A percentile compares a stretch with the other conserved stretches of the same genome.
Conservation (phyloP, 768 basidiomycete genomes). For the Leucocoprinus sp. region DNA sequence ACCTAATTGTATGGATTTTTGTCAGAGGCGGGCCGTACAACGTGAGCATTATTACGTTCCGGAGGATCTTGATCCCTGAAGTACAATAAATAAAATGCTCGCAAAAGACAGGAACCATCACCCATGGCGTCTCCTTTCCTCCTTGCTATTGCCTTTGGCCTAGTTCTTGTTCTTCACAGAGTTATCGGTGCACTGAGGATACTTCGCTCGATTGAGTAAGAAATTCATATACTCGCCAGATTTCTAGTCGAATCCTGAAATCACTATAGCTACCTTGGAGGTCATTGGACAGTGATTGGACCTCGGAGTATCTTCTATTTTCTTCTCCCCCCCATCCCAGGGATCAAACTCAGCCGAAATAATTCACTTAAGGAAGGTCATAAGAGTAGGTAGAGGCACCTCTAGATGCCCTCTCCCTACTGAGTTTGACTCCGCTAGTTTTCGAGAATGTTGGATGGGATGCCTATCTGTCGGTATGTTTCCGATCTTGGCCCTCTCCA, state of each 20-base stretch:
- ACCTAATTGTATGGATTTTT: neutral
- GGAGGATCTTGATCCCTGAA: neutral
- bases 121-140: conserved; percentile 1
- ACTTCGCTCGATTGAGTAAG: conserved; percentile 22
- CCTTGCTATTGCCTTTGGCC: neutral
- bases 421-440: no score
- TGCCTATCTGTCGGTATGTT: conserved; percentile 25
- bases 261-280: conserved; percentile 23
- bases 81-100: neutral
- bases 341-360: conserved; percentile 25
- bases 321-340: conserved; percentile 21
- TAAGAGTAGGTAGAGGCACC: conserved; percentile 18
- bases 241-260: neutral
- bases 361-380: conserved; percentile 23
- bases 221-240: neutral
- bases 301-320: conserved; percentile 18
- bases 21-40: conserved; percentile 1
- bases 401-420: no score
- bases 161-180: conserved; percentile 6
- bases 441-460: conserved; percentile 25
- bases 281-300: conserved; percentile 23
- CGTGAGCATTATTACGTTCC: conserved; percentile 9
- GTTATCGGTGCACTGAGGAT: conserved; percentile 3
- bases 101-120: neutral
- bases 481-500: neutral